Base-by-base conservation (phyloP, 495 filamentous ascomycete species). In the Neohortaea acidophila region DNA sequence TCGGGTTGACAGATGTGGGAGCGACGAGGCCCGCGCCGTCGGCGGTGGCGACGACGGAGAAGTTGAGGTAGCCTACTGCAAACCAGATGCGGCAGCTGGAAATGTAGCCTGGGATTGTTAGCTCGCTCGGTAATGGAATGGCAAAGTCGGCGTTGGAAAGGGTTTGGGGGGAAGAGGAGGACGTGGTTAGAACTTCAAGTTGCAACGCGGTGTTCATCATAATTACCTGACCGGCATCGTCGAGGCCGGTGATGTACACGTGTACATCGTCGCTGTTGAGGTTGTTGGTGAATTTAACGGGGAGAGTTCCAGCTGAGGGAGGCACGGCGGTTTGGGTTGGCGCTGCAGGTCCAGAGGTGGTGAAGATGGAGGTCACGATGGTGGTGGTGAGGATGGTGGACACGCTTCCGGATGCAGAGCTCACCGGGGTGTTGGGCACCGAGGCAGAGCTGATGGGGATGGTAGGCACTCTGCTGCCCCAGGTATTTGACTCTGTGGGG, bases 41-140 rank as follows among this genome's bases (percentile, higher is more conserved):
- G 1, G 20, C 49, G 21, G 33, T 37, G 7, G 19, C 21, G 11
- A 63, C 51, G 12, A 52, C 45, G 49, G 45, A 61, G 48, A 64
- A 63, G 15, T 53, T 40, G n/a, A 65, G 49, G 0, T 51, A 35
- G 14, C 62, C 44, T 24, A 33, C 59, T 2, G 46, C 42, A 33
- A 66, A 53, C 59, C 61, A 67, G 24, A 67, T 52, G 18, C 64
- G 58, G 3, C 54, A 60, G 2, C 60, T 58, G 35, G 44, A 52
- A 17, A 65, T 42, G 25, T 56, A 56, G 24, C 50, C 49, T 1
- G 61, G 58, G 4, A 62, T 51, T 0, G 47, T 59, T 32, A 63
- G 44, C 31, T 51, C 25, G 2, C 1, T 39, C 9, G 39, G 47
- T 24, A 64, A 31, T 1, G 51, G 38, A 5, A 60, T 40, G 14